Conservation (phyloP, 257 asterid species). For the Primulina tabacum region DNA sequence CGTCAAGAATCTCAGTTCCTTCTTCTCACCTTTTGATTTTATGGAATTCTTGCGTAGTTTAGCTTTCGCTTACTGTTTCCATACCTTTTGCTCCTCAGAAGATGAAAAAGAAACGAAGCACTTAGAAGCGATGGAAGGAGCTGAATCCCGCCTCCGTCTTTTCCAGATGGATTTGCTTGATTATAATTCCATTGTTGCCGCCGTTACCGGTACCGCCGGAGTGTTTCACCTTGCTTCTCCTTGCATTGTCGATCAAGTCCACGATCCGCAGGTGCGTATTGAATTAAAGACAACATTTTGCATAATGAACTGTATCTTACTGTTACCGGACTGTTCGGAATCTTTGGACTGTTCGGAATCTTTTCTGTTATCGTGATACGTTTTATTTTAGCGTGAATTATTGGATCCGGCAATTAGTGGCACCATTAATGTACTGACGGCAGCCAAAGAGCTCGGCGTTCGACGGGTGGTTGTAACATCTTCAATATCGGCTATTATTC, state of each 20-base stretch:
- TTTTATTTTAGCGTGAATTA: slow-evolving; percentile 44
- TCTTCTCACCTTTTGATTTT: neutral
- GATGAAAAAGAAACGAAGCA: slow-evolving; percentile 80
- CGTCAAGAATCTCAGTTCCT: slow-evolving; percentile 57
- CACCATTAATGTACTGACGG: slow-evolving; percentile 80
- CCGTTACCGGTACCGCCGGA: slow-evolving; percentile 57
- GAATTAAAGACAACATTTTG: too few relatives aligned
- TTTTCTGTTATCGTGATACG: neutral
- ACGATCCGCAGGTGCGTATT: slow-evolving; percentile 59
- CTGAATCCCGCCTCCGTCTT: slow-evolving; percentile 63
- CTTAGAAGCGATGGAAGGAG: slow-evolving; percentile 62
- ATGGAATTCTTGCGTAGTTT: neutral
- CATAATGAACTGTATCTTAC: neutral
- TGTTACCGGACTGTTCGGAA: too few relatives aligned
- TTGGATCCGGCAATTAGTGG: slow-evolving; percentile 87
- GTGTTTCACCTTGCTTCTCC: slow-evolving; percentile 84
- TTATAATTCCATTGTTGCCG: slow-evolving; percentile 57
- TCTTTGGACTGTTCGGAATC: too few relatives aligned
- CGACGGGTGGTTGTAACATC: slow-evolving; percentile 90
- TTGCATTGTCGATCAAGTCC: slow-evolving; percentile 52
- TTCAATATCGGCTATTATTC: slow-evolving; percentile 57
- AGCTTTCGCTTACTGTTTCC: neutral
- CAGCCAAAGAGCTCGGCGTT: slow-evolving; percentile 79
- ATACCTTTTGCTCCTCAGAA: slow-evolving; percentile 31
- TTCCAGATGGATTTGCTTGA: slow-evolving; percentile 68